Evolutionary conservation across 176 grass and related monocot genomes (phyloP), one percentile per base, ranked within the genome.

Genomic region (Aegilops umbellulata): DNA sequence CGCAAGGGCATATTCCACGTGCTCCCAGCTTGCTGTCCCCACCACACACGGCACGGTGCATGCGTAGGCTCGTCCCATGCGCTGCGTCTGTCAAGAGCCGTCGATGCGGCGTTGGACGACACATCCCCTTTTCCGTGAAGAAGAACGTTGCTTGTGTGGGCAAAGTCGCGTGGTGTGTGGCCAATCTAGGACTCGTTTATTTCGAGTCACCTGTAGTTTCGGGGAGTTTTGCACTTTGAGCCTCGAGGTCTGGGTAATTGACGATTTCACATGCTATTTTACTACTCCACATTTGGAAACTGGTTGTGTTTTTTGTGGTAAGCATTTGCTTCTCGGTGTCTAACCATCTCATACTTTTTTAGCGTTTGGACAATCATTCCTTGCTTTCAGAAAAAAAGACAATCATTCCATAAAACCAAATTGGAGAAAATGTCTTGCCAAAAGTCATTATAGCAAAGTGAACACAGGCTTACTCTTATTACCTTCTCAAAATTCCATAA

Each of bases 1-100:
- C 55, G 42, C 2, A 9, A 30, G 3, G 68, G 82, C 82, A 81
- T 85, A 81, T 85, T 66, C 76, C 76, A 85, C 60, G 77, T 63
- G 83, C 83, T 17, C 42, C 2, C 2, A 20, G 5, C 39, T 11
- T 4, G 8, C 2, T 16, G 24, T 31, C 9, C 76, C 60, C 41
- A 12, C 3, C 41, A 42, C 70, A 49, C 87, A 34, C 22, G 34
- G 1, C 2, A 4, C 8, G 23, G 3, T 4, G 0, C 12, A 0
- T 1, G 15, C 49, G 26, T 69, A 68, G 63, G 46, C 74, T 4
- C 1, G 64, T 2, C 36, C 39, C 57, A 79, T 55, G 75, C 39
- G 0, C 1, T 7, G 4, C 0, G 38, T 7, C 0, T 1, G 4
- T 1, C 6, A 7, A 0, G 0, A 2, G 5, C 27, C 51, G 78